Evolutionary conservation across 2,329 filamentous ascomycete species (phyloP).

Genomic region (Cladorrhinum sp.): DNA sequence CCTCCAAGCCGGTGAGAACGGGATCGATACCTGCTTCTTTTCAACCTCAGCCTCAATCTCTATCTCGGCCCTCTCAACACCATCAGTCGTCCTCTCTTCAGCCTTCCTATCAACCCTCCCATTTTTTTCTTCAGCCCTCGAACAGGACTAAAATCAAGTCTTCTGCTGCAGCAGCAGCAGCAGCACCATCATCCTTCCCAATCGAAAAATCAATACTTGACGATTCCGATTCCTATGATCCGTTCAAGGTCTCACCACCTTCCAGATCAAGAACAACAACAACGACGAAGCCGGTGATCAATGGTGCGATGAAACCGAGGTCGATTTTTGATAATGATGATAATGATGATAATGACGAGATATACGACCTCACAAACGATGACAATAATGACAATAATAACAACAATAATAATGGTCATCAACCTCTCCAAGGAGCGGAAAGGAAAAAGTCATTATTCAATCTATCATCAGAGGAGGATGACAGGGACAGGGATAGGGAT

Average conservation of each 20-base stretch:
- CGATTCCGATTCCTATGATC: background rate
- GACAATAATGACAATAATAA: too few relatives aligned
- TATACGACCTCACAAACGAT: too few relatives aligned
- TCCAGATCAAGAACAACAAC: background rate
- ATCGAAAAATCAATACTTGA: background rate
- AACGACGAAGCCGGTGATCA: background rate
- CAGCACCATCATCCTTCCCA: background rate
- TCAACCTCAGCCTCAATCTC: background rate
- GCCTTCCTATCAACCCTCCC: too few relatives aligned
- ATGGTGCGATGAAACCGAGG: background rate
- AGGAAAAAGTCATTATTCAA: too few relatives aligned
- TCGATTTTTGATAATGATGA: conserved; percentile 6
- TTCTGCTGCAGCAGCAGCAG: background rate
- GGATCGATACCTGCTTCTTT: background rate
- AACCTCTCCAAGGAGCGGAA: background rate
- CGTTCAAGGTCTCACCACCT: background rate
- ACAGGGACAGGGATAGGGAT: too few relatives aligned
- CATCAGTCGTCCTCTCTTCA: too few relatives aligned
- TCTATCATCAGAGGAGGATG: too few relatives aligned
- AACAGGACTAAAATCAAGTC: background rate
- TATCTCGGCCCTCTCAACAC: too few relatives aligned
- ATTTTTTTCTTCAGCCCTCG: background rate
- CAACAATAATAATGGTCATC: background rate
- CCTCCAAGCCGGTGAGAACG: background rate
- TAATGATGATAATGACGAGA: background rate